Base-by-base conservation (phyloP, 2,329 filamentous ascomycete species). In the Monosporascus cannonballus region DNA sequence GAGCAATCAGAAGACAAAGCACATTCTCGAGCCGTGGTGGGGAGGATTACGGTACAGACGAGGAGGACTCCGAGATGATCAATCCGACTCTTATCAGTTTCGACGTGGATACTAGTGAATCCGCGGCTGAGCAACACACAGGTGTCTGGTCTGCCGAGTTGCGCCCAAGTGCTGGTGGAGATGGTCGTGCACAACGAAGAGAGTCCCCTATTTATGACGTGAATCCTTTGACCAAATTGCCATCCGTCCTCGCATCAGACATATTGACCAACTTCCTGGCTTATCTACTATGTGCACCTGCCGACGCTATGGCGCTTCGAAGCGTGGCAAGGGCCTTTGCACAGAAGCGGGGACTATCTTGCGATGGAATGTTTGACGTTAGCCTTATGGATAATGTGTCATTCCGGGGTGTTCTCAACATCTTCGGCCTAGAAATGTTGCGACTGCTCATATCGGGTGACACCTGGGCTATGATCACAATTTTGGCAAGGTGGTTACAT, bases 71-170 rank as follows among this genome's bases (percentile, higher is more conserved):
- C 15, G 80, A 81, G 47, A 72, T 76, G 47, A 69, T 83, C 24
- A 80, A 75, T 51, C 76, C 79, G 1, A 82, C 80, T 0, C 67
- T 84, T 5, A 83, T 84, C 49, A 83, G 78, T 57, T 83, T 84
- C 52, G 81, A 84, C 52, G 79, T 84, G 27, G 81, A 84, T 56
- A 76, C 80, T 0, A 77, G 74, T 3, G 80, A 83, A 47, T 70
- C 77, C 42, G n/a, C 41, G 0, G 73, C 71, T 3, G 77, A 80
- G 47, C 71, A 73, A 3, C 76, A 76, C 1, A 69, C 76, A 2
- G 80, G 78, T 15, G 64, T 79, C 1, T 84, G 81, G 81, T 80
- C 78, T 4, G 80, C 81, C 14, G 81, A 84, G 60, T 64, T 84
- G 18, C 74, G 80, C 1, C 78, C 80, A 3, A 83, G 76, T 54